Percentiles rank a stretch among this genome's conserved stretches.
Conservation (phyloP, 164 flowering plant genomes). For the Aristolochia contorta region DNA sequence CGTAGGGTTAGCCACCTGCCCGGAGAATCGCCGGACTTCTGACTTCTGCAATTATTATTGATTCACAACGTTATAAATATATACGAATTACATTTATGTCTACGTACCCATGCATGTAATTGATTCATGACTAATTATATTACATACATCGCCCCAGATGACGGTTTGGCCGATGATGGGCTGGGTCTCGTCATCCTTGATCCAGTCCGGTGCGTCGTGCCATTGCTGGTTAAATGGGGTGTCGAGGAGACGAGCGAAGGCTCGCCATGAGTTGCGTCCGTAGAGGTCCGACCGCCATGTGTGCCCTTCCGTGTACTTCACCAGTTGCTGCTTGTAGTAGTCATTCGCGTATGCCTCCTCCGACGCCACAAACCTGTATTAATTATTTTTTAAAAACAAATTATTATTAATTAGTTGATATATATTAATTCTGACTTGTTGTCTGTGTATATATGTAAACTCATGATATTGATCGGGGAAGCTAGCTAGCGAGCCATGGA, state of each 20-base stretch:
- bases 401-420: too few relatives aligned
- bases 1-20: constrained; percentile 14
- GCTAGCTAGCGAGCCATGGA: too few relatives aligned
- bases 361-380: constrained; percentile 17
- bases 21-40: constrained; percentile 14
- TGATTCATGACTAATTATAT: too few relatives aligned
- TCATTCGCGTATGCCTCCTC: constrained; percentile 23
- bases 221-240: constrained; percentile 22
- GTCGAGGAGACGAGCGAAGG: constrained; percentile 18
- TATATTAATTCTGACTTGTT: too few relatives aligned
- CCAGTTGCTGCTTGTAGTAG: constrained; percentile 24
- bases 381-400: background rate
- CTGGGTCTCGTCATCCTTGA: constrained; percentile 13
- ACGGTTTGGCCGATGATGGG: constrained; percentile 17
- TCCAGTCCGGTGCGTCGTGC: constrained; percentile 9
- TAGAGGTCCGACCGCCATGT: constrained; percentile 14
- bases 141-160: constrained; percentile 9
- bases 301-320: constrained; percentile 15
- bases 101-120: too few relatives aligned
- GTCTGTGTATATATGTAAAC: too few relatives aligned
- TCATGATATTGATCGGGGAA: too few relatives aligned
- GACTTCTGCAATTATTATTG: constrained; percentile 3
- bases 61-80: too few relatives aligned
- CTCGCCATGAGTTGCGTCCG: constrained; percentile 21
- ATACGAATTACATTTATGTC: too few relatives aligned